Evolutionary conservation across 208 protist genomes (phyloP), one percentile per base, ranked within the genome.

Genomic region (Leishmania arabica): DNA sequence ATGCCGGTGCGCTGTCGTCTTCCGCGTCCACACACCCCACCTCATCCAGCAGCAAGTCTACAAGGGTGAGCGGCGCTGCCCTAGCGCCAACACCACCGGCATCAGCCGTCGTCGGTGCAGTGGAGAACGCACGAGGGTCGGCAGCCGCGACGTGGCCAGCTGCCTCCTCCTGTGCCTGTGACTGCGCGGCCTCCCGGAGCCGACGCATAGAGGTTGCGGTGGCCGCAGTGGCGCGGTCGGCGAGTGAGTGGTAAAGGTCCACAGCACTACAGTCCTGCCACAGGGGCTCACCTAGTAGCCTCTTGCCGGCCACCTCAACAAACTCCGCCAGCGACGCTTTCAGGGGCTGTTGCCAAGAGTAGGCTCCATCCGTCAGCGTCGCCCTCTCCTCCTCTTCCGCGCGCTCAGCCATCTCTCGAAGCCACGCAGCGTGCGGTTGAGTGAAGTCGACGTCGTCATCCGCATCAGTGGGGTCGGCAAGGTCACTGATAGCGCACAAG

Each of bases 1-100:
- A 54, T 47, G 69, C 85, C 0, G 84, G 86, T 45, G 91, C 58
- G 27, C 75, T 71, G 24, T 45, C 56, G 2, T 70, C 65, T 8
- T 78, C 69, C 49, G 45, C 70, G 6, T 71, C 78, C 21, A 77
- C 75, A 65, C 56, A 37, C 15, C 47, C 51, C 1, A 11, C 73
- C 5, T 51, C 79, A 21, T 42, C 62, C 24, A 72, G 56, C 27
- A 72, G 13, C 24, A 71, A 37, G 15, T 75, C 79, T 11, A 56
- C 34, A 34, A 73, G 49, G 58, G 47, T 68, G 7, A 71, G 60
- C 45, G 53, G 72, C 9, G 69, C 17, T 53, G 24, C 4, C 40
- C 19, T 31, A n/a, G 45, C 27, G 5, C 49, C 31, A n/a, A 82
- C 19, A 40, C 66, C 51, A 27, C 65, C 54, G 56, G 58, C 19